Evolutionary conservation across 2,329 filamentous ascomycete genomes (phyloP).

Genomic region (Cercospora citrullina): DNA sequence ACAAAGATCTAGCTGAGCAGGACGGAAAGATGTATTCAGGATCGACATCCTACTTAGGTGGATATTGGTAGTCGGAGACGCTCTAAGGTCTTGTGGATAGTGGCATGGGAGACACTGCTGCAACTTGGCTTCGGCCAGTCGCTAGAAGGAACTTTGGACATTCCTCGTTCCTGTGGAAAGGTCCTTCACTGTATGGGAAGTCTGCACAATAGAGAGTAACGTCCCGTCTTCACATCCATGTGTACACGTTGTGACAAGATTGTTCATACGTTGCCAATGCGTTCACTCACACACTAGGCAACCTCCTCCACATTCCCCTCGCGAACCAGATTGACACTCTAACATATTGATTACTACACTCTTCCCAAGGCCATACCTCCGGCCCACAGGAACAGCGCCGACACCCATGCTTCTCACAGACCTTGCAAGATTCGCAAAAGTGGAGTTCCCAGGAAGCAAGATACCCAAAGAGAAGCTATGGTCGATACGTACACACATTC

Average conservation of each 20-base stretch:
- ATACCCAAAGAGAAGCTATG: background rate
- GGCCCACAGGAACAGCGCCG: background rate
- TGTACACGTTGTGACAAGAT: background rate
- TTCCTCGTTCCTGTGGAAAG: too few species aligned
- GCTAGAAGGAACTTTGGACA: background rate
- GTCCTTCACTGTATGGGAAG: background rate
- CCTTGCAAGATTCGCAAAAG: background rate
- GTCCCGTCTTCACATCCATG: background rate
- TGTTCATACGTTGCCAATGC: background rate
- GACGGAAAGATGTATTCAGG: too few species aligned
- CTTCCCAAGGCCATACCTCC: background rate
- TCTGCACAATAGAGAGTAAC: too few species aligned
- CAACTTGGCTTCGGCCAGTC: background rate
- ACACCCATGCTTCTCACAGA: background rate
- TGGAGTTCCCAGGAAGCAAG: background rate
- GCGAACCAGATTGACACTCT: background rate
- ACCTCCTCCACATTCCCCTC: background rate
- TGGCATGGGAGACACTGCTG: background rate
- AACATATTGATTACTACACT: background rate
- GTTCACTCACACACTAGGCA: background rate
- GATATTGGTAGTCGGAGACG: background rate
- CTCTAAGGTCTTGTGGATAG: too few species aligned
- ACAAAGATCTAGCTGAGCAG: background rate
- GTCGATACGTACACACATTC: background rate
- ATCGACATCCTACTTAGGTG: background rate